These are phyloP conservation scores for Stromatinia cepivora DNA, from an alignment of 2,329 filamentous ascomycete genomes.

Conservation along the genomic window DNA sequence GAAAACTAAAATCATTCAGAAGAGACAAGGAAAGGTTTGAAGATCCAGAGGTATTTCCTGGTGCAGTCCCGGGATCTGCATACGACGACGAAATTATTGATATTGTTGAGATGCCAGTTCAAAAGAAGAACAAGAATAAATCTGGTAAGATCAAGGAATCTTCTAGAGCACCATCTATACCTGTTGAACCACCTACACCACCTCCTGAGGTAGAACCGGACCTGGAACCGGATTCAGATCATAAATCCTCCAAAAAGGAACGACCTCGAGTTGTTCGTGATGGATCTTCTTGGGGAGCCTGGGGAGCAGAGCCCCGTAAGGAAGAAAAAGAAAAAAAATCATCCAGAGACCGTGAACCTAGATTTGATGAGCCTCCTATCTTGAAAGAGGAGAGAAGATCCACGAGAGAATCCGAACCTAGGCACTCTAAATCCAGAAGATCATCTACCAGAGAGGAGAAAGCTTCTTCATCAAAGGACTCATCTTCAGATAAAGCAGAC, in stretches of 20 bases:
- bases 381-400: conserved; percentile 39
- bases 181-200: conserved; percentile 43
- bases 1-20: conserved; percentile 9
- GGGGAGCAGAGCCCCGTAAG: conserved; percentile 56
- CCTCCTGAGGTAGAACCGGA: conserved; percentile 40
- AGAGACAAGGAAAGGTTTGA: conserved; percentile 15
- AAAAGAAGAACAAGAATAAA: conserved; percentile 47
- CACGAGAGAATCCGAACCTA: conserved; percentile 54
- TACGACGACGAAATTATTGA: conserved; percentile 37
- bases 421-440: conserved; percentile 57
- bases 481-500: conserved; percentile 60
- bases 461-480: conserved; percentile 64
- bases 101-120: conserved; percentile 51
- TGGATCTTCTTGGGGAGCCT: conserved; percentile 72
- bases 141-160: conserved; percentile 41
- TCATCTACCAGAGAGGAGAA: conserved; percentile 61
- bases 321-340: conserved; percentile 43
- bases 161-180: conserved; percentile 40
- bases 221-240: conserved; percentile 50
- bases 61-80: conserved; percentile 2
- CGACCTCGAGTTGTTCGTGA: conserved; percentile 73
- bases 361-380: conserved; percentile 22
- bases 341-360: conserved; percentile 39
- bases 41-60: conserved; percentile 9
- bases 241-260: conserved; percentile 68